Base-by-base conservation (phyloP, 495 filamentous ascomycete genomes). In the Xylaria grammica region DNA sequence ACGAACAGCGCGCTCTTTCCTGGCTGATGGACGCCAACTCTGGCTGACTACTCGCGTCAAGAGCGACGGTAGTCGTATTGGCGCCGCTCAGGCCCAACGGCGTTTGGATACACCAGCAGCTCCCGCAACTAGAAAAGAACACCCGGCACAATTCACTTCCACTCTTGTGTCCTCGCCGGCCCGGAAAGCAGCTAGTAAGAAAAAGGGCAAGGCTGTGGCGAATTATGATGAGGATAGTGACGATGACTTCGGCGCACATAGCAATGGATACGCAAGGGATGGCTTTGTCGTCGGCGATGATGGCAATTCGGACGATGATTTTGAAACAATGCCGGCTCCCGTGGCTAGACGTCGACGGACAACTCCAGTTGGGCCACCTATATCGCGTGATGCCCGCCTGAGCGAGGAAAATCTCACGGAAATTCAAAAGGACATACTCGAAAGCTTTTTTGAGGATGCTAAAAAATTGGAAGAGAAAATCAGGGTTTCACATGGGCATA, bases 121-220 rank as follows among this genome's bases (percentile, higher is more conserved):
- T 15, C 38, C 63, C 17, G 65, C 72, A 60, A 76, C 70, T 32
- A 79, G 69, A 32, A 75, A 71, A 44, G 69, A 67, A 32, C 19
- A 51, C 15, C 55, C 71, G 19, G 71, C 58, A 44, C 68, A 72
- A 20, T 62, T 75, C 29, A 68, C 76, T 27, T 96, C 94, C 5
- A 97, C 94, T 0, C 90, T 92, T 59, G 84, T 97, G 10, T 93
- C 95, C 3, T 97, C 95, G 11, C 94, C 95, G 6, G 74, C 92
- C 3, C 82, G 67, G 40, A 68, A 72, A 26, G 65, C 69, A 30
- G 57, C 74, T 7, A 74, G 69, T 42, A 78, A 72, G 52, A 68
- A 67, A 19, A 81, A 89, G 72, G 80, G 79, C 40, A 85, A 83
- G 64, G 80, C 84, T 5, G 27, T 71, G 20, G 57, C 19, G 19